Conservation (phyloP, 2,329 filamentous ascomycete genomes). For the Fusarium buharicum region DNA sequence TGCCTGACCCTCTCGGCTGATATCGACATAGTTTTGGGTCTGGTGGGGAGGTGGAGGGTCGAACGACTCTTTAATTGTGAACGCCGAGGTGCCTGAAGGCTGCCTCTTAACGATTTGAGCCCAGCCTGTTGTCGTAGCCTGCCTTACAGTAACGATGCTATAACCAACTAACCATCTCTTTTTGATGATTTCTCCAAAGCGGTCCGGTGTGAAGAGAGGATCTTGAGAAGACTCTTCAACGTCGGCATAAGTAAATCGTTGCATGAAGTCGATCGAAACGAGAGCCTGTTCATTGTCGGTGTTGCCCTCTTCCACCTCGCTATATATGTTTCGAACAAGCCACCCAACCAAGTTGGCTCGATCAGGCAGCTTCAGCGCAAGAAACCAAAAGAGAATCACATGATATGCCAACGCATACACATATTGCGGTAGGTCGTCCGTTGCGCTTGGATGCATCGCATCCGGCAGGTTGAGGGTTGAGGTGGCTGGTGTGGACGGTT, state of each 20-base stretch:
- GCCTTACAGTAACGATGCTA: conserved; percentile 78
- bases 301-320: conserved; percentile 76
- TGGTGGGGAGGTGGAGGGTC: conserved; percentile 68
- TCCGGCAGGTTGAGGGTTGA: conserved; percentile 35
- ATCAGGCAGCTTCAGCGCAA: conserved; percentile 86
- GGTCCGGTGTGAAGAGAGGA: conserved; percentile 70
- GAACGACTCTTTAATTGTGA: conserved; percentile 69
- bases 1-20: conserved; percentile 61
- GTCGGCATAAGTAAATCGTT: conserved; percentile 85
- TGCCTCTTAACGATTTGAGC: conserved; percentile 77
- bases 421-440: conserved; percentile 89
- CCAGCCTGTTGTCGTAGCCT: conserved; percentile 72
- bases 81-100: conserved; percentile 73
- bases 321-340: conserved; percentile 89
- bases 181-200: conserved; percentile 73
- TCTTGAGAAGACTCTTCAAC: conserved; percentile 79
- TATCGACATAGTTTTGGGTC: conserved; percentile 58
- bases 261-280: conserved; percentile 95
- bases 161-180: conserved; percentile 79
- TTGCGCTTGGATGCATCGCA: conserved; percentile 42
- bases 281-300: conserved; percentile 90
- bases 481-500: conserved; percentile 50
- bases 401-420: conserved; percentile 94
- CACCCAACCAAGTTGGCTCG: conserved; percentile 85
- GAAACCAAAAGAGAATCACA: conserved; percentile 96